A percentile compares a stretch with the other conserved stretches of the same genome.
Evolutionary conservation across 495 filamentous ascomycete genomes (phyloP).

Genomic region (Cairneyella variabilis): DNA sequence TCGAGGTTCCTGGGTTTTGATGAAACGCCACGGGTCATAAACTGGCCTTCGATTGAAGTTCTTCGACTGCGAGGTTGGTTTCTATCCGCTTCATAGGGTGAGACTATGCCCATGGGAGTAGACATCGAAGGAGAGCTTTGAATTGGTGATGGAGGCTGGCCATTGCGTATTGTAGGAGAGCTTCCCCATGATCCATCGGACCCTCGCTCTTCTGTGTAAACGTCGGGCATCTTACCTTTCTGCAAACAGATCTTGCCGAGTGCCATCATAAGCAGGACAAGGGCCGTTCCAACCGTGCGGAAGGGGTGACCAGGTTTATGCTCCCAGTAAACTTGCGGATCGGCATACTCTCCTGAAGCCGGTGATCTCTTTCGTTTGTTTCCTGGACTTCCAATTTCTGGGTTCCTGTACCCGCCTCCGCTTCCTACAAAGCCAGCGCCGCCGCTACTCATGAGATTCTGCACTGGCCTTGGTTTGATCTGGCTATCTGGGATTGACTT

Average conservation of each 20-base stretch:
- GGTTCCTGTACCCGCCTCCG: constrained; percentile 16
- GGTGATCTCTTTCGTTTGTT: constrained; percentile 60
- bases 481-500: constrained; percentile 17
- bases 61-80: constrained; percentile 21
- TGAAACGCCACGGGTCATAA: not conserved
- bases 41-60: constrained; percentile 14
- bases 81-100: constrained; percentile 42
- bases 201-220: constrained; percentile 21
- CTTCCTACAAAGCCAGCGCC: constrained; percentile 28
- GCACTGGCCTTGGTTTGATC: constrained; percentile 14
- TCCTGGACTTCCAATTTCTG: constrained; percentile 34
- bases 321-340: constrained; percentile 13
- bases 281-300: constrained; percentile 64
- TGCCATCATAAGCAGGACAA: constrained; percentile 79
- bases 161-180: constrained; percentile 46
- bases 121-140: constrained; percentile 46
- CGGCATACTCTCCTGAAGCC: constrained; percentile 32
- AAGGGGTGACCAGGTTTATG: constrained; percentile 41
- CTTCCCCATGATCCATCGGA: constrained; percentile 37
- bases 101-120: constrained; percentile 37
- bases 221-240: constrained; percentile 57
- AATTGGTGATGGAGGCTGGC: constrained; percentile 41
- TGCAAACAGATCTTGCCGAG: constrained; percentile 79
- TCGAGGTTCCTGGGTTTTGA: constrained; percentile 64
- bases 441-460: not conserved